Percentiles rank a stretch among this genome's conserved stretches.
phyloP scores from a whole-genome alignment of 805 yeast species.

The Candida xyloterini region DNA sequence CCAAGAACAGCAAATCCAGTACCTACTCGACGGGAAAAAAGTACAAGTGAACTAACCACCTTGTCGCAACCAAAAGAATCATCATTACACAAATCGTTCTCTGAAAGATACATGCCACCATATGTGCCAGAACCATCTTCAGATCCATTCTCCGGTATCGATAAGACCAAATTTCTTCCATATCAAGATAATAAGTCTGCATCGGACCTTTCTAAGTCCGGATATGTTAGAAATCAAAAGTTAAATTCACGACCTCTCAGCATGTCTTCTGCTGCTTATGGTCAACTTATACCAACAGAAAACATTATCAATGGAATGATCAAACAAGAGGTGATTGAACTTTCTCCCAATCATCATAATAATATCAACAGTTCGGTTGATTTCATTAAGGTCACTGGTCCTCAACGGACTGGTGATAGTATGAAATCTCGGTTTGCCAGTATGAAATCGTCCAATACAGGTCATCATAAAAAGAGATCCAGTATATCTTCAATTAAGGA shows the following conservation, averaged over 20 bases:
- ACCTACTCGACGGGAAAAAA: conserved; percentile 20
- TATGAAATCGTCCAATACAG: conserved; percentile 20
- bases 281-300: conserved; percentile 17
- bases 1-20: conserved; percentile 9
- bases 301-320: conserved; percentile 31
- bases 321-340: conserved; percentile 33
- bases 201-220: conserved; percentile 6
- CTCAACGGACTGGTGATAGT: conserved; percentile 28
- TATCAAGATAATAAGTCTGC: conserved; percentile 16
- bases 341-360: conserved; percentile 30
- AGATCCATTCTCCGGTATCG: conserved; percentile 45
- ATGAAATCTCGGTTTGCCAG: conserved; percentile 17
- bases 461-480: conserved; percentile 29
- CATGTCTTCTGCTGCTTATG: conserved; percentile 32
- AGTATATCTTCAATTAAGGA: conserved; percentile 36
- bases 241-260: conserved; percentile 33
- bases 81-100: conserved; percentile 17
- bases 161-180: conserved; percentile 35
- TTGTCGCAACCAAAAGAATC: conserved; percentile 4
- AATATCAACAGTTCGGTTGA: conserved; percentile 38
- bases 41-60: conserved; percentile 12
- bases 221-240: conserved; percentile 1
- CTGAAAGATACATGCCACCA: conserved; percentile 13
- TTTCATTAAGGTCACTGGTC: conserved; percentile 31
- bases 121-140: conserved; percentile 4